These are phyloP conservation scores for Groenewaldozyma auringiensis DNA, from an alignment of 1,139 yeast species.

Conservation along the genomic window DNA sequence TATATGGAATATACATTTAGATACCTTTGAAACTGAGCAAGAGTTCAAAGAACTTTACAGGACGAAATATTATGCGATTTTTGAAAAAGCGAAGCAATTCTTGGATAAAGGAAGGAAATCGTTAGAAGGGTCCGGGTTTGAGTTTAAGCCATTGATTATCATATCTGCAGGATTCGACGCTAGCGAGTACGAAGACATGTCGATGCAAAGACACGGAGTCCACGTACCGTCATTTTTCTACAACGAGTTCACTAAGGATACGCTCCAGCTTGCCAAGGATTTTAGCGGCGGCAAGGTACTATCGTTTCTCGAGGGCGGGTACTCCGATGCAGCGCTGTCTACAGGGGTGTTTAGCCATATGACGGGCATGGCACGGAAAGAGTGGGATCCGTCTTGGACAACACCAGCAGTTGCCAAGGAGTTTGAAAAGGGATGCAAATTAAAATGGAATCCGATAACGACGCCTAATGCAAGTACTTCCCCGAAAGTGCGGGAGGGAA, in stretches of 20 bases:
- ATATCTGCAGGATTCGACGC: slow-evolving; percentile 89
- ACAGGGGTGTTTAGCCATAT: slow-evolving; percentile 78
- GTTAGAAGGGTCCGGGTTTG: slow-evolving; percentile 28
- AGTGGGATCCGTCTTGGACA: slow-evolving; percentile 47
- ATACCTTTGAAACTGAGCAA: slow-evolving; percentile 50
- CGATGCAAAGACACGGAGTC: slow-evolving; percentile 81
- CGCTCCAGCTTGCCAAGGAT: slow-evolving; percentile 53
- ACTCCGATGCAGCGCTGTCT: slow-evolving; percentile 73
- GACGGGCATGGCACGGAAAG: slow-evolving; percentile 51
- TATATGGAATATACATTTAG: slow-evolving; percentile 80
- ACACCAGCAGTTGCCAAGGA: slow-evolving; percentile 57
- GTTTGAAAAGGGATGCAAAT: slow-evolving; percentile 61
- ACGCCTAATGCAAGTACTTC: slow-evolving; percentile 1
- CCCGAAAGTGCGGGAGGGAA: slow-evolving; percentile 32
- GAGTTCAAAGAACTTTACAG: slow-evolving; percentile 63
- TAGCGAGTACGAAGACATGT: slow-evolving; percentile 70
- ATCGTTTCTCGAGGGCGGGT: slow-evolving; percentile 80
- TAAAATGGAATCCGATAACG: slow-evolving; percentile 47
- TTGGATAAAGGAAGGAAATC: slow-evolving; percentile 33
- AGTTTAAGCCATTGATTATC: slow-evolving; percentile 62
- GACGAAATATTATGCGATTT: slow-evolving; percentile 52
- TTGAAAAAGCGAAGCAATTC: slow-evolving; percentile 63
- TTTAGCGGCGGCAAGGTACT: slow-evolving; percentile 57
- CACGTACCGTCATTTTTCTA: slow-evolving; percentile 80
- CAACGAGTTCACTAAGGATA: slow-evolving; percentile 65